phyloP scores from a whole-genome alignment of 2,329 filamentous ascomycete genomes.

The Ophiobolus disseminans region DNA sequence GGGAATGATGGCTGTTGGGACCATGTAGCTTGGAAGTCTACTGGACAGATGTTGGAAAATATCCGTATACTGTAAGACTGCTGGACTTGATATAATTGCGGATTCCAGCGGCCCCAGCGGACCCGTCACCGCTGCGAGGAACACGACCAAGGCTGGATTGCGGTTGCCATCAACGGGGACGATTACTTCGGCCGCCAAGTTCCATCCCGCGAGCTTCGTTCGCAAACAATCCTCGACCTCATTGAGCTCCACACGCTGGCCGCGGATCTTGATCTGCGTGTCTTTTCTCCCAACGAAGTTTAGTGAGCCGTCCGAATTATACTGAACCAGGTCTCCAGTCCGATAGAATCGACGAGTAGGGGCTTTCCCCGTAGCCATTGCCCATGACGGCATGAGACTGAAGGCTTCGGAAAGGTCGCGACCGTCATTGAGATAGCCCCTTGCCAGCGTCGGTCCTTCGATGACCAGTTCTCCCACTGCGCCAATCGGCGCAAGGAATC shows the following conservation, averaged over 20 bases:
- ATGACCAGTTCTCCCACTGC: background rate
- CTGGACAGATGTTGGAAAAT: background rate
- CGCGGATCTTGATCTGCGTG: background rate
- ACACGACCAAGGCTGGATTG: background rate
- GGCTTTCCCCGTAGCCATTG: background rate
- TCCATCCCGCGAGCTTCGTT: no score
- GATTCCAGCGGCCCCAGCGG: background rate
- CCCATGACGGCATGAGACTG: background rate
- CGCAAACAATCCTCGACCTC: background rate
- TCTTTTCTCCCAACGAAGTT: conserved; percentile 15
- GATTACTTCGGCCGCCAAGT: background rate
- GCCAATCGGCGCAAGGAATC: background rate
- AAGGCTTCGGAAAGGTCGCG: background rate
- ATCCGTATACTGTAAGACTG: background rate
- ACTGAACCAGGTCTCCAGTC: background rate
- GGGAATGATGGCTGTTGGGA: background rate
- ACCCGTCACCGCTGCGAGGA: background rate
- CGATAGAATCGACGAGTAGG: background rate
- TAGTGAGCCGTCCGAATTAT: background rate
- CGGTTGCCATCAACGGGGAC: background rate
- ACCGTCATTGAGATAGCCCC: background rate
- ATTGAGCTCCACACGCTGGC: background rate
- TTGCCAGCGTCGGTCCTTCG: background rate
- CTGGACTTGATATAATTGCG: background rate
- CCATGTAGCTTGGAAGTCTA: background rate